A percentile compares a stretch with the other conserved stretches of the same genome.
Conservation (phyloP, 345 rosid genomes). For the Salix arbutifolia region DNA sequence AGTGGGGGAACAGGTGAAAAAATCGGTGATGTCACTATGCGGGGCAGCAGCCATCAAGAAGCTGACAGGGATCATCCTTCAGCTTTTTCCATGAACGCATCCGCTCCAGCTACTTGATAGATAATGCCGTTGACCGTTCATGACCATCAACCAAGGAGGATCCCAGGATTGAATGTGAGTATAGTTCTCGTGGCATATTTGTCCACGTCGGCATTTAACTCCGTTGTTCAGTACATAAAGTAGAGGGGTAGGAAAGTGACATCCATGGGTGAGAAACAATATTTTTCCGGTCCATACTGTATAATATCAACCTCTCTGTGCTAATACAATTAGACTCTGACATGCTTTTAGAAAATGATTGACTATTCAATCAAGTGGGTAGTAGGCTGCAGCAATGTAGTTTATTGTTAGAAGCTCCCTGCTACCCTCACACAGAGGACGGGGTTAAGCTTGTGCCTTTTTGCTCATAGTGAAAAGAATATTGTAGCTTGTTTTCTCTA, state of each 20-base stretch:
- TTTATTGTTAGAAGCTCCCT: constrained; percentile 30
- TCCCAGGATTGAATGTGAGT: background rate
- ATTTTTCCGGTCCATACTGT: constrained; percentile 17
- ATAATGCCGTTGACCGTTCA: background rate
- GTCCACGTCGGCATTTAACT: constrained; percentile 15
- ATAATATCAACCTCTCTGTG: background rate
- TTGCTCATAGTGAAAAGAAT: constrained; percentile 9
- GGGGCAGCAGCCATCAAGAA: constrained; percentile 25
- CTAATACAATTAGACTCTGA: constrained; percentile 6
- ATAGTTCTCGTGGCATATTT: constrained; percentile 14
- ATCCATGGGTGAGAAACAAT: constrained; percentile 21
- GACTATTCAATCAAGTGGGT: constrained; percentile 1
- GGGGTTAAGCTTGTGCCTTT: constrained; percentile 18
- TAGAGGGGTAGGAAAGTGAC: constrained; percentile 19
- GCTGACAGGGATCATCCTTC: constrained; percentile 18
- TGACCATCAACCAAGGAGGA: background rate
- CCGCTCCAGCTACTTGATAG: constrained; percentile 40
- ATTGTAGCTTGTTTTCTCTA: background rate
- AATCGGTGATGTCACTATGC: background rate
- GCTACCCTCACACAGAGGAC: constrained; percentile 19
- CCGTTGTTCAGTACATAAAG: constrained; percentile 39
- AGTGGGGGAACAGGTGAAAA: constrained; percentile 21
- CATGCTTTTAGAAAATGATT: background rate
- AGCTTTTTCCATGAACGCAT: constrained; percentile 18
- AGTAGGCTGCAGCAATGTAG: constrained; percentile 35